These are phyloP conservation scores for Quercus phellos DNA, from an alignment of 331 rosid species.

Conservation along the genomic window DNA sequence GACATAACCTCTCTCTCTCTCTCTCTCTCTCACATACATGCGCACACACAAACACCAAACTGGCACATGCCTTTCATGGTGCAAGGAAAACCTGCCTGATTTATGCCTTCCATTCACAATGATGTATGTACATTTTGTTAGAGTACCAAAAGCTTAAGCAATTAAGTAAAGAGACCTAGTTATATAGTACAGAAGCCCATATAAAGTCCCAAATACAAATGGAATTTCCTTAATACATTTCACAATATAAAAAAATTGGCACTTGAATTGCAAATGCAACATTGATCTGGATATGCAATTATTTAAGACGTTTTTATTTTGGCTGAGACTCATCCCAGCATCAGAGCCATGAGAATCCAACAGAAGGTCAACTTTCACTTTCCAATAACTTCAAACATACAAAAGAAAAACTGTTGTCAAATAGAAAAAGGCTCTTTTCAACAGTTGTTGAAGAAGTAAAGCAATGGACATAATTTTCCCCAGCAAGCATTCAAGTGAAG, in stretches of 20 bases:
- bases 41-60: background rate
- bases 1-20: background rate
- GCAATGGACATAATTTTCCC: constrained; percentile 15
- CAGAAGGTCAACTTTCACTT: constrained; percentile 11
- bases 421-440: constrained; percentile 19
- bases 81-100: no score
- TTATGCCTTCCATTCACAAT: no score
- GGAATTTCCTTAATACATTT: background rate
- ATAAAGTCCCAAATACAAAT: background rate
- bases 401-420: constrained; percentile 24
- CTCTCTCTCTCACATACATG: background rate
- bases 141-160: no score
- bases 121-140: no score
- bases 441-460: constrained; percentile 13
- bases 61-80: no score
- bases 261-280: background rate
- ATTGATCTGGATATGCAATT: background rate
- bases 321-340: background rate
- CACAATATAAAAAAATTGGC: no score
- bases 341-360: background rate
- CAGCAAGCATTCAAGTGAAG: constrained; percentile 17
- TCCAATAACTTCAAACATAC: constrained; percentile 16
- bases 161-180: background rate
- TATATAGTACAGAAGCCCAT: background rate
- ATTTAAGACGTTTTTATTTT: background rate